Percentiles rank a stretch among this genome's conserved stretches.
These are phyloP conservation scores for Petunia secreta DNA, from an alignment of 257 asterid genomes.

Conservation along the genomic window DNA sequence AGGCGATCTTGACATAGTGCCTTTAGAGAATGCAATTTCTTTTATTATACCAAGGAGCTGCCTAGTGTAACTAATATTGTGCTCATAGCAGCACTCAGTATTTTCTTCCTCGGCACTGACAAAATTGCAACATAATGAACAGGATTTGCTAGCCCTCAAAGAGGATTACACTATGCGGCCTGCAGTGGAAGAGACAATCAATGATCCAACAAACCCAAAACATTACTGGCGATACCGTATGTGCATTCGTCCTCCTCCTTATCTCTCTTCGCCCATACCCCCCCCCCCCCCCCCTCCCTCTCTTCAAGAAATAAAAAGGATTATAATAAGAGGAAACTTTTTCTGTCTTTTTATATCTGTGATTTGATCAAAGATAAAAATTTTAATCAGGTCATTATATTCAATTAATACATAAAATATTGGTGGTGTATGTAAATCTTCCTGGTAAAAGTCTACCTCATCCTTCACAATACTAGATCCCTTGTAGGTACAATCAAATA, in stretches of 20 bases:
- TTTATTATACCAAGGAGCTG: background rate
- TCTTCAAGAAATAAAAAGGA: background rate
- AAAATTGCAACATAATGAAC: constrained; percentile 26
- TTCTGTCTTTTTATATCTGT: background rate
- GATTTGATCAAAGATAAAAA: background rate
- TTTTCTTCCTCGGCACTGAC: constrained; percentile 17
- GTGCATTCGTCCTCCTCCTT: constrained; percentile 32
- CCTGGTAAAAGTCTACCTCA: background rate
- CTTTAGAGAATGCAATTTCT: background rate
- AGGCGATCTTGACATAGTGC: constrained; percentile 18
- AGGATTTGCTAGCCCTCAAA: constrained; percentile 91
- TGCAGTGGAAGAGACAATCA: constrained; percentile 91
- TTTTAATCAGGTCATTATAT: background rate
- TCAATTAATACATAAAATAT: background rate
- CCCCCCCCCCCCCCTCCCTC: background rate
- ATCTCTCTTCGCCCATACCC: constrained; percentile 5
- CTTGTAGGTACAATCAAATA: background rate
- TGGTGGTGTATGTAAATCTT: background rate
- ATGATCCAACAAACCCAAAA: constrained; percentile 94
- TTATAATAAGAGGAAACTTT: background rate
- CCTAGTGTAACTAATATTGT: background rate
- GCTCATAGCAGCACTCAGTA: background rate
- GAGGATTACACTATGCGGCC: constrained; percentile 84
- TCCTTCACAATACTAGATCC: constrained; percentile 1
- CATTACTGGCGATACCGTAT: constrained; percentile 95